Evolutionary conservation across 805 yeast genomes (phyloP).

Genomic region (Yueomyces sp.): DNA sequence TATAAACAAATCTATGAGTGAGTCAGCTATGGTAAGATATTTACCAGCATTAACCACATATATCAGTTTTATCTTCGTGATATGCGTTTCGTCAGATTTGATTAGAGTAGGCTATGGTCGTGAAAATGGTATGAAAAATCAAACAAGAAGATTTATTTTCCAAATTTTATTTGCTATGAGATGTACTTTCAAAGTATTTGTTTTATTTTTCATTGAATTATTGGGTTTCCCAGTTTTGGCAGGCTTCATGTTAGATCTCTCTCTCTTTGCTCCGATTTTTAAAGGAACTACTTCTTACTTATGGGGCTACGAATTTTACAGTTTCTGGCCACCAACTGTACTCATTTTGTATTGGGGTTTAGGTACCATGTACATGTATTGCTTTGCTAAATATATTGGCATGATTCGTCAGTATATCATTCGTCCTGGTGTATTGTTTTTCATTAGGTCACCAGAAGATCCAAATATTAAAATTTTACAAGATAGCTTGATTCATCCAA

Average conservation of each 20-base stretch:
- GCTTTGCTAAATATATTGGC: constrained; percentile 75
- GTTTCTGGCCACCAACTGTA: constrained; percentile 15
- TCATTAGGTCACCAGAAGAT: constrained; percentile 89
- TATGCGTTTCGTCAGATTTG: constrained; percentile 15
- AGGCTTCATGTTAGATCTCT: constrained; percentile 63
- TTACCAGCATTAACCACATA: constrained; percentile 20
- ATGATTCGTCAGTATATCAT: constrained; percentile 62
- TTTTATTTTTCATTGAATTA: constrained; percentile 65
- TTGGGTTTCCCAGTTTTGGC: constrained; percentile 79
- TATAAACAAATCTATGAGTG: constrained; percentile 7
- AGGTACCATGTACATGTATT: constrained; percentile 81
- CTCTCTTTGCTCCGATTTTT: constrained; percentile 27
- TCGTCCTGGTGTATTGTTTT: constrained; percentile 81
- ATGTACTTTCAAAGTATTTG: constrained; percentile 60
- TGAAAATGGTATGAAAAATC: constrained; percentile 18
- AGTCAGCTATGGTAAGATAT: constrained; percentile 14
- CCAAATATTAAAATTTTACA: constrained; percentile 77
- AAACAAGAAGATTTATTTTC: constrained; percentile 35
- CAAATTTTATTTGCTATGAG: constrained; percentile 39
- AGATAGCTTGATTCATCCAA: constrained; percentile 72
- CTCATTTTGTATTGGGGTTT: constrained; percentile 39
- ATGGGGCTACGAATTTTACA: constrained; percentile 13
- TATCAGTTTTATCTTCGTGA: constrained; percentile 10
- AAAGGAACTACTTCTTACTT: constrained; percentile 6
- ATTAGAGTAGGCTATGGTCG: constrained; percentile 16